Evolutionary conservation across 129 eudicot species (phyloP).

Genomic region (Saussurea involucrata): DNA sequence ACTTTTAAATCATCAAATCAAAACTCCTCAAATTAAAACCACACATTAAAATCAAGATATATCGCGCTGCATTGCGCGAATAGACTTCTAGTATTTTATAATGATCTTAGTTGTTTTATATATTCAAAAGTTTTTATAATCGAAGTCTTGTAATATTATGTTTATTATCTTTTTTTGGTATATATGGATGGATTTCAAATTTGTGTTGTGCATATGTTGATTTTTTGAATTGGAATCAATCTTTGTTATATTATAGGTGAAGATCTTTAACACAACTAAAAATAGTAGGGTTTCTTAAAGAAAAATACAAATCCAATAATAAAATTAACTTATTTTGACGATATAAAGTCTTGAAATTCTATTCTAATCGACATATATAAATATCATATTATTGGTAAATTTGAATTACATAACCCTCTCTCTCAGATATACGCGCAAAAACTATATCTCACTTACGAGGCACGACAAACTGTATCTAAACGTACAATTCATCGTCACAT

Average conservation of each 20-base stretch:
- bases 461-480: constrained; percentile 20
- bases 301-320: not conserved
- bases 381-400: constrained; percentile 16
- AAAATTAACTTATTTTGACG: not conserved
- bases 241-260: not conserved
- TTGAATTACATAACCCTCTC: constrained; percentile 11
- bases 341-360: not conserved
- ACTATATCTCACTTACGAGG: constrained; percentile 24
- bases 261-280: not conserved
- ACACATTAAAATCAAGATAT: too few relatives aligned
- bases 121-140: not conserved
- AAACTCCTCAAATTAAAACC: too few relatives aligned
- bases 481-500: constrained; percentile 25
- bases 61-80: too few relatives aligned
- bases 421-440: constrained; percentile 18
- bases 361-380: not conserved
- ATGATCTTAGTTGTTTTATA: not conserved
- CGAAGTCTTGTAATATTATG: not conserved
- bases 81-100: too few relatives aligned
- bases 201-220: not conserved
- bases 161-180: not conserved
- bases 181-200: not conserved
- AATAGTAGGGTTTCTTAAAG: not conserved
- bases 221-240: not conserved
- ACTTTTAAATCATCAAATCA: too few relatives aligned